phyloP scores from a whole-genome alignment of 495 filamentous ascomycete genomes.

The Niebla homalea region DNA sequence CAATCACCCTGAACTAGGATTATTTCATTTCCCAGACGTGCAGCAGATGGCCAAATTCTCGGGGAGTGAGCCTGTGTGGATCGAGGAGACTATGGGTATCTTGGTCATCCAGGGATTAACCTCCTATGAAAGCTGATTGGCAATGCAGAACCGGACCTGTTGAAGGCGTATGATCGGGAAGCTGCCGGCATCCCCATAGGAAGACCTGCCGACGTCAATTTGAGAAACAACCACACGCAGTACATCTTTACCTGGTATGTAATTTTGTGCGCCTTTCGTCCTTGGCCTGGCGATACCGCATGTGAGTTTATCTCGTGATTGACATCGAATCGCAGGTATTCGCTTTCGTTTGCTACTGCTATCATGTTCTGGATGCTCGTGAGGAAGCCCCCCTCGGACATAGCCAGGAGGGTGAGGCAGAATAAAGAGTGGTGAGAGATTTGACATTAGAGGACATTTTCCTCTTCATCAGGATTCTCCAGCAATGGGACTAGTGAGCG shows the following conservation, averaged over 20 bases:
- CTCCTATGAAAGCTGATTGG: conserved; percentile 7
- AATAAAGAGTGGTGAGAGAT: conserved; percentile 62
- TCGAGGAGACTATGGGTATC: conserved; percentile 90
- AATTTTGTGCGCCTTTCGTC: not conserved
- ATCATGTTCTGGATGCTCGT: conserved; percentile 94
- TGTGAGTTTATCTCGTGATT: not conserved
- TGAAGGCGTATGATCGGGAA: conserved; percentile 55
- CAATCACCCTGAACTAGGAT: conserved; percentile 65
- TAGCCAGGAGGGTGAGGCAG: conserved; percentile 59
- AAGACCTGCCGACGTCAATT: conserved; percentile 77
- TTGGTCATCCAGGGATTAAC: conserved; percentile 2
- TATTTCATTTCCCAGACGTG: conserved; percentile 94
- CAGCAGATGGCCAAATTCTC: conserved; percentile 78
- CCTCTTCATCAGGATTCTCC: conserved; percentile 23
- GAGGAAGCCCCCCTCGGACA: conserved; percentile 64
- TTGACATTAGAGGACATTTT: conserved; percentile 11
- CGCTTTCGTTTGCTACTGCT: conserved; percentile 69
- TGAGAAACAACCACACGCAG: conserved; percentile 92
- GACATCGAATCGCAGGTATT: conserved; percentile 51
- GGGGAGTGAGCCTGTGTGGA: conserved; percentile 79
- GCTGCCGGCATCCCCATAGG: conserved; percentile 84
- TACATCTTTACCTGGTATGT: conserved; percentile 96
- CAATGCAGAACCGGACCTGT: conserved; percentile 55
- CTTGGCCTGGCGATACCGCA: not conserved
- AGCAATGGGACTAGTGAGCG: conserved; percentile 21